phyloP scores from a whole-genome alignment of 768 basidiomycete genomes.

The Lactarius sanguifluus region DNA sequence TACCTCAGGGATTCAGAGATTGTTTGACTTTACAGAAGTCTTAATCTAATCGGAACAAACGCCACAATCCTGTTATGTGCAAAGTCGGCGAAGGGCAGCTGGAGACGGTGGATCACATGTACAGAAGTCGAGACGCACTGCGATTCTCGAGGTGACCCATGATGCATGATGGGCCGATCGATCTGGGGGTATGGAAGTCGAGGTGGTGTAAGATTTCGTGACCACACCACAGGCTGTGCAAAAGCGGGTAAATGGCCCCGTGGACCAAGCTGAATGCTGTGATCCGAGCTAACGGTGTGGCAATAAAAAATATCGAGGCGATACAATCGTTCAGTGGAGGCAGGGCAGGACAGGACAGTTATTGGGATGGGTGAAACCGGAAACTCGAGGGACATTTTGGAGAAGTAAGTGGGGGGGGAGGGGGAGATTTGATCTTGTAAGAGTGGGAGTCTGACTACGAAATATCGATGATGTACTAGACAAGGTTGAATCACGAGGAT shows the following conservation, averaged over 20 bases:
- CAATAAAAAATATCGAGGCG: not conserved
- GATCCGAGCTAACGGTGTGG: not conserved
- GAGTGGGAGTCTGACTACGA: not conserved
- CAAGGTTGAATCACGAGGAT: conserved; percentile 11
- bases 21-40: not conserved
- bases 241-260: conserved; percentile 5
- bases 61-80: conserved; percentile 1
- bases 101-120: not conserved
- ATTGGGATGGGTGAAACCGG: not conserved
- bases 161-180: not conserved
- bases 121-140: not conserved
- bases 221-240: conserved; percentile 3
- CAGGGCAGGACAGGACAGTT: not conserved
- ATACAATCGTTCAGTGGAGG: not conserved
- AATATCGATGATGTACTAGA: not conserved
- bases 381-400: not conserved
- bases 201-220: conserved; percentile 2
- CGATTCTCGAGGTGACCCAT: not conserved
- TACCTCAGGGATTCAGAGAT: not conserved
- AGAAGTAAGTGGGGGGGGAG: not conserved
- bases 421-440: not conserved
- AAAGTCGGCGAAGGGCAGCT: not conserved
- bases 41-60: not conserved
- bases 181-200: not conserved
- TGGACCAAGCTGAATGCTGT: not conserved